A percentile compares a stretch with the other conserved stretches of the same genome.
Conservation (phyloP, 2,329 filamentous ascomycete species). For the Nemania sp. region DNA sequence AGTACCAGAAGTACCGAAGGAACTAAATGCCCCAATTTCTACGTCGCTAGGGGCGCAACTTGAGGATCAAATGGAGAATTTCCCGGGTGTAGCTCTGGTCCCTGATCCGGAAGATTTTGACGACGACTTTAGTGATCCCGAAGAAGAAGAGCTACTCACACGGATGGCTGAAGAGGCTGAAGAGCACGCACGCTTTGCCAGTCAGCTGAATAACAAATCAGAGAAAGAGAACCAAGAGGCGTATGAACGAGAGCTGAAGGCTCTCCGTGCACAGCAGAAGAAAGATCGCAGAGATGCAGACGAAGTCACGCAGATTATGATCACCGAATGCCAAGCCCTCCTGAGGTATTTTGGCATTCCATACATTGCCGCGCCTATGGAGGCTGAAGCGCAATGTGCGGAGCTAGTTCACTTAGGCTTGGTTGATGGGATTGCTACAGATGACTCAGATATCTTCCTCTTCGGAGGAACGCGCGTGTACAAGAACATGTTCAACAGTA, state of each 20-base stretch:
- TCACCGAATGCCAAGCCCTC: conserved; percentile 90
- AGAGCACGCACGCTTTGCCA: conserved; percentile 91
- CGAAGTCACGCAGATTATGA: conserved; percentile 95
- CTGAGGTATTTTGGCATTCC: conserved; percentile 89
- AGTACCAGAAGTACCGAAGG: conserved; percentile 12
- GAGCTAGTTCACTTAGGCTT: conserved; percentile 83
- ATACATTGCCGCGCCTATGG: conserved; percentile 97
- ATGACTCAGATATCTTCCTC: conserved; percentile 94
- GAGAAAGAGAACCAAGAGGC: conserved; percentile 71
- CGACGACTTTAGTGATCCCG: conserved; percentile 78
- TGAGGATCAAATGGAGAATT: conserved; percentile 14
- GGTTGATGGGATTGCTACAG: conserved; percentile 96
- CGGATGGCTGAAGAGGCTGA: conserved; percentile 89
- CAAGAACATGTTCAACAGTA: conserved; percentile 99
- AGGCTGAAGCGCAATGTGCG: conserved; percentile 96
- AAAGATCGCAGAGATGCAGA: conserved; percentile 95
- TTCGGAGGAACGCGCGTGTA: conserved; percentile 96
- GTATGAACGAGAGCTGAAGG: conserved; percentile 85
- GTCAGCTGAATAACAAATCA: conserved; percentile 77
- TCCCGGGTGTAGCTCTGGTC: conserved; percentile 37
- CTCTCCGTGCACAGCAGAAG: conserved; percentile 90
- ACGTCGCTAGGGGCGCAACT: conserved; percentile 25
- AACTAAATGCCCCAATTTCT: conserved; percentile 19
- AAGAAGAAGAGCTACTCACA: conserved; percentile 85
- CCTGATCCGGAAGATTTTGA: conserved; percentile 62